Evolutionary conservation across 768 basidiomycete genomes (phyloP).

Genomic region (Termitomyces sp.): DNA sequence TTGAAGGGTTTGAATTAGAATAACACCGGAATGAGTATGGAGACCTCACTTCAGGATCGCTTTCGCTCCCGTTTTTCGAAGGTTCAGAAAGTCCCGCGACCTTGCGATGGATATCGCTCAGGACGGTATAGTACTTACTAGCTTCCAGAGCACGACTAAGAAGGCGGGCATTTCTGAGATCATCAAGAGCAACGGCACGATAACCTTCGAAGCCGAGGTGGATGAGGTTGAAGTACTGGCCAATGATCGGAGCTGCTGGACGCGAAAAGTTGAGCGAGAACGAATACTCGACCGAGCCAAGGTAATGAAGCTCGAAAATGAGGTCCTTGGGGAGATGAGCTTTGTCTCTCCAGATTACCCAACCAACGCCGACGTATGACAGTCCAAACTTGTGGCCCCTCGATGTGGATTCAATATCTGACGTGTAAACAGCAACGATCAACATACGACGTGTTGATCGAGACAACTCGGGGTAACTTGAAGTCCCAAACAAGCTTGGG

Average conservation of each 20-base stretch:
- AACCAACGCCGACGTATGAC: conserved; percentile 56
- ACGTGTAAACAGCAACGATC: neutral
- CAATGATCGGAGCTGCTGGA: conserved; percentile 58
- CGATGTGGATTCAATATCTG: neutral
- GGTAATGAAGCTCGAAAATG: conserved; percentile 64
- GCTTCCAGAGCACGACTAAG: conserved; percentile 58
- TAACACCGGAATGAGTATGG: neutral
- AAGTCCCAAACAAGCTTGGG: conserved; percentile 63
- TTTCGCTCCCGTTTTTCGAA: conserved; percentile 34
- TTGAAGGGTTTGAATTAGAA: conserved; percentile 4
- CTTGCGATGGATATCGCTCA: conserved; percentile 51
- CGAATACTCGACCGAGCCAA: conserved; percentile 66
- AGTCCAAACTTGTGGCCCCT: conserved; percentile 68
- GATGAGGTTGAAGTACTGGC: conserved; percentile 60
- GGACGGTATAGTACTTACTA: conserved; percentile 46
- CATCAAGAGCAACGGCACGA: conserved; percentile 43
- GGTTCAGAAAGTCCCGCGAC: neutral
- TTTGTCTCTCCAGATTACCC: conserved; percentile 65
- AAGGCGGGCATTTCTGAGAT: conserved; percentile 58
- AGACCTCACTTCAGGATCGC: conserved; percentile 50
- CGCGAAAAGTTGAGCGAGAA: conserved; percentile 64
- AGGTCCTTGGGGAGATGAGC: conserved; percentile 62
- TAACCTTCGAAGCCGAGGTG: conserved; percentile 59
- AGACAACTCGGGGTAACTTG: conserved; percentile 54
- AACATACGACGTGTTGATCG: conserved; percentile 48